phyloP scores from a whole-genome alignment of 2,329 filamentous ascomycete species.

The Aspergillus flavus region DNA sequence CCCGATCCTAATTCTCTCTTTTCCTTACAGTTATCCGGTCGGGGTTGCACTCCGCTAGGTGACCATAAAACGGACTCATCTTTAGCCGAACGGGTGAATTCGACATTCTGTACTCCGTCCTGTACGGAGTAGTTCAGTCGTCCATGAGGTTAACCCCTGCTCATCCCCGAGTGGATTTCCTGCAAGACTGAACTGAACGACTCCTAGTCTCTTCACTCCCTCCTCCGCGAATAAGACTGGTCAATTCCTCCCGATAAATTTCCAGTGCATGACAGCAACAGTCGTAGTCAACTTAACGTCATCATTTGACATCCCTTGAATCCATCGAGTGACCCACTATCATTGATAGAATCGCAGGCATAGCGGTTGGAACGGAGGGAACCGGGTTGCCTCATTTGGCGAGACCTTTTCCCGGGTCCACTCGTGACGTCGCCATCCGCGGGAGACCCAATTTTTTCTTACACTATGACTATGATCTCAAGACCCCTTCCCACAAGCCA shows the following conservation, averaged over 20 bases:
- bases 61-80: not conserved
- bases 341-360: not conserved
- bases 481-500: not conserved
- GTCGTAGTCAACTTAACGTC: slow-evolving; percentile 4
- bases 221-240: not conserved
- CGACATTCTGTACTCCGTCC: no score
- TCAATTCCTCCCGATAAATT: not conserved
- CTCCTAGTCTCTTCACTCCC: no score
- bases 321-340: not conserved
- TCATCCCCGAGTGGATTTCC: not conserved
- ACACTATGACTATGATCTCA: not conserved
- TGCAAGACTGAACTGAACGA: not conserved
- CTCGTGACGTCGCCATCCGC: slow-evolving; percentile 6
- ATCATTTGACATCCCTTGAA: slow-evolving; percentile 1
- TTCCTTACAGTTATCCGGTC: not conserved
- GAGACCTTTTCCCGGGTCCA: not conserved
- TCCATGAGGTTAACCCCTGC: not conserved
- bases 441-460: slow-evolving; percentile 6
- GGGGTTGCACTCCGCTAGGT: not conserved
- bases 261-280: not conserved
- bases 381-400: slow-evolving; percentile 3
- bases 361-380: not conserved
- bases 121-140: no score
- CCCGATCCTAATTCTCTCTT: not conserved
- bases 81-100: not conserved